These are phyloP conservation scores for Cladosporium sp. DNA, from an alignment of 2,329 filamentous ascomycete genomes.

Conservation along the genomic window DNA sequence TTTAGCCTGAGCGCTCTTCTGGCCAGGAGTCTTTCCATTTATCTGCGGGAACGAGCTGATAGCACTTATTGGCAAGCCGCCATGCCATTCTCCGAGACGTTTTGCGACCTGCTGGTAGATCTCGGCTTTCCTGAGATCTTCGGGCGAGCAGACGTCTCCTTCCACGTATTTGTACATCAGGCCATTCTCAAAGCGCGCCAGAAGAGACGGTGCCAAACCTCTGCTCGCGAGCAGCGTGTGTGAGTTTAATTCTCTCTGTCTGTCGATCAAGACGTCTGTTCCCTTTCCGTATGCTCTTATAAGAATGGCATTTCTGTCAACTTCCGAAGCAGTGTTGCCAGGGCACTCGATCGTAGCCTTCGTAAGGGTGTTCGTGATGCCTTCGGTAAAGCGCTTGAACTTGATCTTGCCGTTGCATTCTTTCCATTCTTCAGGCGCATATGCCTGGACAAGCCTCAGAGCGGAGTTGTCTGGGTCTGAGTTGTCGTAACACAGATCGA, in stretches of 20 bases:
- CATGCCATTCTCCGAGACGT: slow-evolving; percentile 90
- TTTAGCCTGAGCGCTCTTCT: slow-evolving; percentile 42
- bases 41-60: slow-evolving; percentile 38
- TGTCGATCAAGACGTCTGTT: slow-evolving; percentile 92
- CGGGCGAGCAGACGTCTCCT: slow-evolving; percentile 73
- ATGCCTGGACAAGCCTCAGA: slow-evolving; percentile 68
- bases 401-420: slow-evolving; percentile 66
- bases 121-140: slow-evolving; percentile 70
- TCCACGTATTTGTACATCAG: slow-evolving; percentile 90
- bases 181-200: slow-evolving; percentile 92
- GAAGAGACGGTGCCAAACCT: slow-evolving; percentile 76
- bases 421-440: slow-evolving; percentile 75
- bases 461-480: slow-evolving; percentile 75
- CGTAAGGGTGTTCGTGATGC: slow-evolving; percentile 91
- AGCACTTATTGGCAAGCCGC: slow-evolving; percentile 55
- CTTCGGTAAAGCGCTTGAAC: slow-evolving; percentile 90
- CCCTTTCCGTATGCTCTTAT: slow-evolving; percentile 91
- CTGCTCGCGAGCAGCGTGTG: slow-evolving; percentile 84
- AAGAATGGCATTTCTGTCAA: slow-evolving; percentile 81
- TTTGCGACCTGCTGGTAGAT: slow-evolving; percentile 81
- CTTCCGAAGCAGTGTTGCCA: slow-evolving; percentile 68
- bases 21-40: slow-evolving; percentile 17
- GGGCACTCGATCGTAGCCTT: slow-evolving; percentile 69
- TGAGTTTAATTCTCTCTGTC: slow-evolving; percentile 63
- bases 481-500: slow-evolving; percentile 75